A percentile compares a stretch with the other conserved stretches of the same genome.
These are phyloP conservation scores for Lasiodiplodia hormozganensis DNA, from an alignment of 2,329 filamentous ascomycete genomes.

Conservation along the genomic window DNA sequence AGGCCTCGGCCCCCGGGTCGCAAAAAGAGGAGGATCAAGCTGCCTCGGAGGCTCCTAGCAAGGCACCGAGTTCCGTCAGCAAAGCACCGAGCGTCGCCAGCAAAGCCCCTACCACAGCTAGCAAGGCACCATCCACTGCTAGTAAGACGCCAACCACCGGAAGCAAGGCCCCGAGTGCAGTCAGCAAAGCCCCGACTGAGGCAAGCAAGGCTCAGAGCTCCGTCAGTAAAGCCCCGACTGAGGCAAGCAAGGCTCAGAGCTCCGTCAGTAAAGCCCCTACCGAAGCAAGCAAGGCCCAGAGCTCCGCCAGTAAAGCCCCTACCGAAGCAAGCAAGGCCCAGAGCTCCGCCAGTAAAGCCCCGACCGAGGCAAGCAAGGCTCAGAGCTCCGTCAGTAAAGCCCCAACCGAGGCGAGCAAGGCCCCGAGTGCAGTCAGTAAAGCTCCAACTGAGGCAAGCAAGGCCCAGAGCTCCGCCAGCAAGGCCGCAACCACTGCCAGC, in stretches of 20 bases:
- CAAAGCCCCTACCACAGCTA: conserved; percentile 13
- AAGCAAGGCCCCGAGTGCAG: conserved; percentile 29
- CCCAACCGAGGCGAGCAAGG: background rate
- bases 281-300: background rate
- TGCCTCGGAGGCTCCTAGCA: conserved; percentile 1
- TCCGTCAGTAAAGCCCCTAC: background rate
- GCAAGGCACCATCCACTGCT: conserved; percentile 23
- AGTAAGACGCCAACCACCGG: conserved; percentile 31
- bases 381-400: background rate
- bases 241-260: background rate
- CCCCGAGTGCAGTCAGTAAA: background rate
- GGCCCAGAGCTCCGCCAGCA: conserved; percentile 7
- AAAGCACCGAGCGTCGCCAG: background rate
- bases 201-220: background rate
- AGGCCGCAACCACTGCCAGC: background rate
- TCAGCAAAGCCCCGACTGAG: background rate
- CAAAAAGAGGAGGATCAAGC: conserved; percentile 10
- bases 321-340: background rate
- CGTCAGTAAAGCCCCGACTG: background rate
- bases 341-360: background rate
- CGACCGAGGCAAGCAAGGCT: background rate
- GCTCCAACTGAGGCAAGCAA: background rate
- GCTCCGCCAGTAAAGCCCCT: background rate
- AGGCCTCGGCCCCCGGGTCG: background rate
- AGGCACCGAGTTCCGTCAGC: background rate